phyloP scores from a whole-genome alignment of 108 stramenopile species.

The Aurantiochytrium sp. region DNA sequence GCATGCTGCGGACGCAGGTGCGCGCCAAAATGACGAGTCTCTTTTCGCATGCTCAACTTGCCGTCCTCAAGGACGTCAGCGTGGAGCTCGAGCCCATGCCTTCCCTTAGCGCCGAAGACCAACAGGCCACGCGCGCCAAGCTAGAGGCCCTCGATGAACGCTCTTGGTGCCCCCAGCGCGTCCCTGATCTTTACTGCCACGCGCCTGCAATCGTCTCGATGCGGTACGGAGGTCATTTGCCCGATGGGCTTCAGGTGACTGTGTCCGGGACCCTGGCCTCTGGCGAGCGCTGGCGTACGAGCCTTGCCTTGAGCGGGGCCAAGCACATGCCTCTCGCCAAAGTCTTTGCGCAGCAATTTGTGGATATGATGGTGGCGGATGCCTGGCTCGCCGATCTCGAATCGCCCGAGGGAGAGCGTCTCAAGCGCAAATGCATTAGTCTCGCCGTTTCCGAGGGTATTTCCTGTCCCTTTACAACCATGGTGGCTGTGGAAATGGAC shows the following conservation, averaged over 20 bases:
- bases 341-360: not conserved
- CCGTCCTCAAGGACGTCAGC: not conserved
- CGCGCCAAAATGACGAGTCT: not conserved
- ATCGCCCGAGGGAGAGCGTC: not conserved
- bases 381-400: constrained; percentile 6
- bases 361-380: not conserved
- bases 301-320: not conserved
- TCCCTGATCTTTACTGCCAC: not conserved
- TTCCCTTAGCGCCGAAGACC: not conserved
- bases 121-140: too few relatives aligned
- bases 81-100: not conserved
- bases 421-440: not conserved
- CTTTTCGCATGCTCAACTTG: not conserved
- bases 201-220: not conserved
- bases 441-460: not conserved
- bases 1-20: not conserved
- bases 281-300: not conserved
- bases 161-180: not conserved
- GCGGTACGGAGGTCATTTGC: not conserved
- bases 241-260: not conserved
- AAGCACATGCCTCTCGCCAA: not conserved
- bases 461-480: not conserved
- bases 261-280: not conserved
- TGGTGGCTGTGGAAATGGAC: not conserved
- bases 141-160: not conserved